Base-by-base conservation (phyloP, 352 stramenopile genomes). In the Plasmopara viticola region DNA sequence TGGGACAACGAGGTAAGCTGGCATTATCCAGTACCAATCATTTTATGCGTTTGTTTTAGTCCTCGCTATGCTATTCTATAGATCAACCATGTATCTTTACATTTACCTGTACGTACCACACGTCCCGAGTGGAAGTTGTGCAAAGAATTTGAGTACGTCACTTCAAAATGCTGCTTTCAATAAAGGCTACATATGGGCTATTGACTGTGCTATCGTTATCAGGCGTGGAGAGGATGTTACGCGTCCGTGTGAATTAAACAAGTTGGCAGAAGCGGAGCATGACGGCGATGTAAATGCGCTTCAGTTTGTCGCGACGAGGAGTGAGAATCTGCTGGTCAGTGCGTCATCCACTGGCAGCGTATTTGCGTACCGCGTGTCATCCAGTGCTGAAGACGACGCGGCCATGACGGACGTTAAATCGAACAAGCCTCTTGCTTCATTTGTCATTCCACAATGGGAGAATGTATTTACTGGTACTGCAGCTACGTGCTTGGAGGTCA, bases 251-350 rank as follows among this genome's bases (percentile, higher is more conserved):
- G 70, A 87, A 35, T 58, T 87, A 33, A 74, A 44, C 7, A 61
- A 56, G 3, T 51, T 90, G 53, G 67, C 67, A 9, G 63, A 84
- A 44, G 58, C 56, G 10, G 56, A 72, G 18, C 72, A 85, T 44
- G 60, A 65, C 0, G 77, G 79, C 52, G 79, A 87, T 34, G 79
- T 86, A 37, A 84, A 83, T 50, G 76, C 72, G 29, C 59, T 90
- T 34, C 60, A 65, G 17, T 87, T 87, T 46, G 71, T 83, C 15
- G 48, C 60, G 1, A 50, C 57, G 6, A 64, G 49, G 29, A 67
- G 53, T 35, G 66, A 79, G 44, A 84, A 83, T 10, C 45, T 86
- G 41, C 62, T 90, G 35, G 62, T 87, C 42, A 82, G 64, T 15
- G 79, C 79, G 44, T 85, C 74, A 9, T 86, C 79, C 9, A 60